These are phyloP conservation scores for Fusarium redolens DNA, from an alignment of 2,329 filamentous ascomycete species.

Conservation along the genomic window DNA sequence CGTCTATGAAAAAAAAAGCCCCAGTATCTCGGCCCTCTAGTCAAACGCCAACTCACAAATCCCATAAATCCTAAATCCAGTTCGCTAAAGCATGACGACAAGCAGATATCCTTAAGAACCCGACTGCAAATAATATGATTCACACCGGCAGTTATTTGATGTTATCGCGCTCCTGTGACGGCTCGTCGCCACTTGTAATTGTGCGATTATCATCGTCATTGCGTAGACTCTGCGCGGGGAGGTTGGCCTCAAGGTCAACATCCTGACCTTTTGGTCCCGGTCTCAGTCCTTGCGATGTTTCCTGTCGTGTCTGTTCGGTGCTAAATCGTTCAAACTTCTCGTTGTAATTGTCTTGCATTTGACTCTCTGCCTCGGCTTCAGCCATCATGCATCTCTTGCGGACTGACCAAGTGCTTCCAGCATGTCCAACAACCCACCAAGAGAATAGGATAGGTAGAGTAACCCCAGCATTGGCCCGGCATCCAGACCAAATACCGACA, in stretches of 20 bases:
- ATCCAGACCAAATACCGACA: slow-evolving; percentile 24
- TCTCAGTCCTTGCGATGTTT: not conserved
- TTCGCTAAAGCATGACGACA: not conserved
- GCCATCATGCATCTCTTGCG: slow-evolving; percentile 26
- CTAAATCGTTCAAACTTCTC: not conserved
- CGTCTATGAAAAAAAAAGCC: not conserved
- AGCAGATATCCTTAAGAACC: not conserved
- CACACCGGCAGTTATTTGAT: not conserved
- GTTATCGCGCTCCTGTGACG: not conserved
- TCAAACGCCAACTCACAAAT: not conserved
- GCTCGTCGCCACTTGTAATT: not conserved
- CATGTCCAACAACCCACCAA: slow-evolving; percentile 24
- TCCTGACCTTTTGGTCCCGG: not conserved
- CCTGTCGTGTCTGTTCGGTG: not conserved
- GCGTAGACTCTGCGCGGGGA: not conserved
- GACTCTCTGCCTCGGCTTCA: not conserved
- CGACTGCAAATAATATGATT: no score
- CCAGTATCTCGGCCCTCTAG: not conserved
- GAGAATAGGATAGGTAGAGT: slow-evolving; percentile 21
- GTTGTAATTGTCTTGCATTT: not conserved
- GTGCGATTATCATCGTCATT: not conserved
- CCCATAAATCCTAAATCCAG: not conserved
- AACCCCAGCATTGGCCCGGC: not conserved
- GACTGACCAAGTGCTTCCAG: slow-evolving; percentile 22
- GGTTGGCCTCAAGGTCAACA: not conserved